phyloP scores from a whole-genome alignment of 257 asterid genomes.

The Henckelia pumila region DNA sequence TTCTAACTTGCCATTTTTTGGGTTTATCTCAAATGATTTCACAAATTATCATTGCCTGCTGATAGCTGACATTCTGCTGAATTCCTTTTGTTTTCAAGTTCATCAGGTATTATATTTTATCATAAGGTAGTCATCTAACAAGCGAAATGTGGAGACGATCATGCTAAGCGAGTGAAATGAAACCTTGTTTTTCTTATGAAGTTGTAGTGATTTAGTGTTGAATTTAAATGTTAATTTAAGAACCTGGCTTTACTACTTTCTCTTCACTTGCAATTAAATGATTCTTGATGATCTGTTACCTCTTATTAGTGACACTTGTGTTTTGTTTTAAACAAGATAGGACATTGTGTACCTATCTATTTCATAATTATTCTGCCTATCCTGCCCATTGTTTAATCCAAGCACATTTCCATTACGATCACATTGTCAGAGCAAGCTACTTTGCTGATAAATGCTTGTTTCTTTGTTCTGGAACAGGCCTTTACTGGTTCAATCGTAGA shows the following conservation, averaged over 20 bases:
- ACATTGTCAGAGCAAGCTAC: neutral
- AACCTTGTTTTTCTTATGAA: too few relatives aligned
- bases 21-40: neutral
- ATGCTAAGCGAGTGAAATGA: too few relatives aligned
- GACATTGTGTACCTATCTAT: neutral
- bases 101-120: too few relatives aligned
- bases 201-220: too few relatives aligned
- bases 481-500: slow-evolving; percentile 72
- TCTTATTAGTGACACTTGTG: neutral
- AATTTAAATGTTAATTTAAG: too few relatives aligned
- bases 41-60: neutral
- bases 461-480: slow-evolving; percentile 41
- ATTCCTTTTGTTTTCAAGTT: too few relatives aligned
- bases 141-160: too few relatives aligned
- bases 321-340: neutral
- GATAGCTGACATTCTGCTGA: too few relatives aligned
- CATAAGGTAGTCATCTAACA: too few relatives aligned
- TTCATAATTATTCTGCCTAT: neutral
- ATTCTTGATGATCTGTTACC: neutral
- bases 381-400: neutral
- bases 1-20: neutral
- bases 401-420: neutral
- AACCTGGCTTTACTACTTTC: too few relatives aligned
- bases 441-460: neutral
- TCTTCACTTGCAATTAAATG: too few relatives aligned